Evolutionary conservation across 257 asterid species (phyloP).

Genomic region (Penstemon barbatus): DNA sequence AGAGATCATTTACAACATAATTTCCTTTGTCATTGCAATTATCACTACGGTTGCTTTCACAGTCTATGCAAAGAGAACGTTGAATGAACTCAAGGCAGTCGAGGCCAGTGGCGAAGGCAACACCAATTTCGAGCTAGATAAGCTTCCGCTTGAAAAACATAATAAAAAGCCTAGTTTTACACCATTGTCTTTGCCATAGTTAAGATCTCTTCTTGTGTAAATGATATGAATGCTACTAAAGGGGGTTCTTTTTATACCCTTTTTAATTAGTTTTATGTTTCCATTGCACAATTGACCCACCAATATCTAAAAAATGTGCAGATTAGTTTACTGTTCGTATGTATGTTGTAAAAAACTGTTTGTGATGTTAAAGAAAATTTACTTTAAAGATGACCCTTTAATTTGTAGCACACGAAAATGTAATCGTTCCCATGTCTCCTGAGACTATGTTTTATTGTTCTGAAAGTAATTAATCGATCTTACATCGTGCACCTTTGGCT

Average conservation of each 20-base stretch:
- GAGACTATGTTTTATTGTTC: no score
- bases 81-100: conserved; percentile 55
- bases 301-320: no score
- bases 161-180: conserved; percentile 31
- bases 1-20: conserved; percentile 70
- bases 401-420: no score
- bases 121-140: conserved; percentile 53
- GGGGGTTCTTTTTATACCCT: conserved; percentile 9
- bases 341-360: no score
- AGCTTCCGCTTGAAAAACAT: conserved; percentile 59
- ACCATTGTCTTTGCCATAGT: conserved; percentile 22
- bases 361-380: no score
- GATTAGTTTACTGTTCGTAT: no score
- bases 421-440: no score
- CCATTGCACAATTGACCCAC: no score
- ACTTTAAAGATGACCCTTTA: no score
- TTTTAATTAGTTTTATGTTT: no score
- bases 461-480: no score
- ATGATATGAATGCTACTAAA: conserved; percentile 4
- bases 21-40: conserved; percentile 71
- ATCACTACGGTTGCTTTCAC: conserved; percentile 64
- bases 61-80: conserved; percentile 60
- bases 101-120: conserved; percentile 39
- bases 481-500: no score
- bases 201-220: conserved; percentile 22